These are phyloP conservation scores for Xylaria flabelliformis DNA, from an alignment of 495 filamentous ascomycete genomes.

Conservation along the genomic window DNA sequence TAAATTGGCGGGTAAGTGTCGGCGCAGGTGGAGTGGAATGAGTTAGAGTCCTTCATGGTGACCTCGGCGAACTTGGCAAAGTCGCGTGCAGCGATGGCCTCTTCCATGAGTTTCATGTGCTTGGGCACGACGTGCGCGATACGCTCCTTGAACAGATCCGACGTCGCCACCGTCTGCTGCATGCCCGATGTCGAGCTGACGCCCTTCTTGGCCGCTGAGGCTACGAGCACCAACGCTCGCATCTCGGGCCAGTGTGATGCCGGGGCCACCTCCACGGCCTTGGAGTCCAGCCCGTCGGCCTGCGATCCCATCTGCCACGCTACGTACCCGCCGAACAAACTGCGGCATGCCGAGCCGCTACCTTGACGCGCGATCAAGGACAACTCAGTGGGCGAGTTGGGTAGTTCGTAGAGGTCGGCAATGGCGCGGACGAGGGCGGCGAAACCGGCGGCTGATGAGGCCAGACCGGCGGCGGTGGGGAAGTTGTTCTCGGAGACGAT, in stretches of 20 bases:
- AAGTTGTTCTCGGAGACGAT: conserved; percentile 97
- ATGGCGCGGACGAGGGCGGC: conserved; percentile 93
- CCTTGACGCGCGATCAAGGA: conserved; percentile 93
- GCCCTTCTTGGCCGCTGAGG: conserved; percentile 90
- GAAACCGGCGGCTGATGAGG: conserved; percentile 91
- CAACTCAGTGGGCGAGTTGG: conserved; percentile 76
- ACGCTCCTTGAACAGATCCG: conserved; percentile 77
- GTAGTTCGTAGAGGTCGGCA: conserved; percentile 87
- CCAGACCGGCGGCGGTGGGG: conserved; percentile 96
- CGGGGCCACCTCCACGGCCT: conserved; percentile 85
- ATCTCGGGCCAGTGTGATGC: conserved; percentile 93
- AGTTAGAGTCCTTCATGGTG: conserved; percentile 95
- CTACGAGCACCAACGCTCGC: conserved; percentile 89
- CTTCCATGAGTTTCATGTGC: conserved; percentile 86
- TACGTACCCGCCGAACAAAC: conserved; percentile 92
- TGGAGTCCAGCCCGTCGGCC: conserved; percentile 79
- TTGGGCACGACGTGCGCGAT: conserved; percentile 76
- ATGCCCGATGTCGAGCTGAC: conserved; percentile 91
- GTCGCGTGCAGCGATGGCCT: conserved; percentile 75
- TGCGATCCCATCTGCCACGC: conserved; percentile 82
- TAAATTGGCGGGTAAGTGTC: conserved; percentile 97
- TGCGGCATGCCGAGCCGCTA: conserved; percentile 90
- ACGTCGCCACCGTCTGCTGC: conserved; percentile 93
- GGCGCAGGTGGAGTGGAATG: conserved; percentile 92
- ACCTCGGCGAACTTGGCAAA: conserved; percentile 87